Evolutionary conservation across 306 rosid genomes (phyloP).

Genomic region (Vigna reflexopilosa): DNA sequence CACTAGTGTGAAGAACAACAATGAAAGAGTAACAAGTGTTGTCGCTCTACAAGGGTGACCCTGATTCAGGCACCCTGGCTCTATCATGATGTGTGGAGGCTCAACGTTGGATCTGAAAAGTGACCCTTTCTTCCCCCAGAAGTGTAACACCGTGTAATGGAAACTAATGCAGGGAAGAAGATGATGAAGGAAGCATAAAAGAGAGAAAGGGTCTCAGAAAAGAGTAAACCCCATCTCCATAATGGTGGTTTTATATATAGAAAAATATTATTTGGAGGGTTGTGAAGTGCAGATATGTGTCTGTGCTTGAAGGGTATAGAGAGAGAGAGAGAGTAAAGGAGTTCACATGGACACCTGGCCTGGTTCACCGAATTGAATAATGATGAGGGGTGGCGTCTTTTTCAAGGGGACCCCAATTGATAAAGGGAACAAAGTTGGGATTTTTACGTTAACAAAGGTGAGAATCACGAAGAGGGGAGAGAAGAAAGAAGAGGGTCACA

Average conservation of each 20-base stretch:
- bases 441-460: conserved; percentile 48
- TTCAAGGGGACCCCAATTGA: conserved; percentile 50
- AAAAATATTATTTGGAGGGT: conserved; percentile 27
- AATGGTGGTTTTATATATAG: conserved; percentile 23
- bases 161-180: conserved; percentile 12
- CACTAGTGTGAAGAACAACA: conserved; percentile 55
- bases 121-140: neutral
- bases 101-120: conserved; percentile 48
- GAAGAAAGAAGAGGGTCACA: conserved; percentile 2
- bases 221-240: conserved; percentile 21
- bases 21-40: conserved; percentile 51
- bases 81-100: conserved; percentile 44
- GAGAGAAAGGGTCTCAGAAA: neutral
- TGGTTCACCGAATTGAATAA: conserved; percentile 49
- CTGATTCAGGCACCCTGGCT: conserved; percentile 48
- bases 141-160: neutral
- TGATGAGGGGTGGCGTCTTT: conserved; percentile 54
- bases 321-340: conserved; percentile 50
- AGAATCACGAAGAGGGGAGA: conserved; percentile 45
- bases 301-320: neutral
- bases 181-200: neutral
- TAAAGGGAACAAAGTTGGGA: conserved; percentile 36
- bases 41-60: conserved; percentile 45
- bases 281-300: conserved; percentile 37
- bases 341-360: conserved; percentile 72